These are phyloP conservation scores for Periconia digitata DNA, from an alignment of 2,329 filamentous ascomycete genomes.

Conservation along the genomic window DNA sequence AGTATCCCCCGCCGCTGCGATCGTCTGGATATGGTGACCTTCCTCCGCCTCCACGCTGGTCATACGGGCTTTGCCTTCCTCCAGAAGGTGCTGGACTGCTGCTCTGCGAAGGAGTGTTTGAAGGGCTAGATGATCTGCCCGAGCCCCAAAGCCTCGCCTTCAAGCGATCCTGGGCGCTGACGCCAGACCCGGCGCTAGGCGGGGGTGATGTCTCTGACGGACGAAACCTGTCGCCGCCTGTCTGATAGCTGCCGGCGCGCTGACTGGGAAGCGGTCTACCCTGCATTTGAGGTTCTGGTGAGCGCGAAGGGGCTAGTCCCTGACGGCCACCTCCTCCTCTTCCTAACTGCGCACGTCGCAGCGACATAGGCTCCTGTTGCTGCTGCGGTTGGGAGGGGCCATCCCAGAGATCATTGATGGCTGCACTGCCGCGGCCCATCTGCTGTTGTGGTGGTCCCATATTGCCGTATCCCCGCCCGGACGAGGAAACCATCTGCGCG, in stretches of 20 bases:
- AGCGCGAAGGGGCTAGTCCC: slow-evolving; percentile 32
- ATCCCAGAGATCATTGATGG: slow-evolving; percentile 64
- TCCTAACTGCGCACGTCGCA: slow-evolving; percentile 48
- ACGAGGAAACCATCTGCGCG: slow-evolving; percentile 55
- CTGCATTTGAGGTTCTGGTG: slow-evolving; percentile 39
- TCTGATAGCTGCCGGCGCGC: slow-evolving; percentile 74
- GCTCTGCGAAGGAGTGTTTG: slow-evolving; percentile 31
- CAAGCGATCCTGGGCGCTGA: slow-evolving; percentile 76
- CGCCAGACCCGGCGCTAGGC: slow-evolving; percentile 45
- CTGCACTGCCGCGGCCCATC: slow-evolving; percentile 46
- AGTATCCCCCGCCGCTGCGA: slow-evolving; percentile 33
- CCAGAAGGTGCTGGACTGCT: slow-evolving; percentile 14
- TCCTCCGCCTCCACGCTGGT: slow-evolving; percentile 21
- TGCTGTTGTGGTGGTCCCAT: slow-evolving; percentile 11
- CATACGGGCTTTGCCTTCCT: slow-evolving; percentile 23
- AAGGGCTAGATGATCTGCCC: slow-evolving; percentile 60
- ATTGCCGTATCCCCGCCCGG: slow-evolving; percentile 35
- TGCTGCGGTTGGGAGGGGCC: slow-evolving; percentile 40
- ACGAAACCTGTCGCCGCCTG: slow-evolving; percentile 38
- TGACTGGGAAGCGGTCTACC: slow-evolving; percentile 71
- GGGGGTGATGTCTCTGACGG: slow-evolving; percentile 38
- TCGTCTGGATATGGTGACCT: slow-evolving; percentile 37
- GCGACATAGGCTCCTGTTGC: slow-evolving; percentile 44
- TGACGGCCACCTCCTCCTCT: slow-evolving; percentile 39
- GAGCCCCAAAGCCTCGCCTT: slow-evolving; percentile 78